A percentile compares a stretch with the other conserved stretches of the same genome.
phyloP scores from a whole-genome alignment of 805 yeast genomes.

The Candida hispaniensis region DNA sequence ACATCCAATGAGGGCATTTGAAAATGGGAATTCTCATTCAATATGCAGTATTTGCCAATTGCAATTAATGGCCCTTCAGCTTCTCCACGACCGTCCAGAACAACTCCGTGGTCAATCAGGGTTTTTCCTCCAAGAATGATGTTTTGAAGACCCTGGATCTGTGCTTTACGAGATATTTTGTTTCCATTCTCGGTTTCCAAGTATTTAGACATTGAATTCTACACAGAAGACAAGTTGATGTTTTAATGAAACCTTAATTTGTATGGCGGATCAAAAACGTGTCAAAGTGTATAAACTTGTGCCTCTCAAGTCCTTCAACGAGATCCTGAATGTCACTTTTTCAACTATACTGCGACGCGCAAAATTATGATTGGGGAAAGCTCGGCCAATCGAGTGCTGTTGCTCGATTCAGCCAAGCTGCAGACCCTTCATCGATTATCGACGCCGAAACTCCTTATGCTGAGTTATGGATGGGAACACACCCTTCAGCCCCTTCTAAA shows the following conservation, averaged over 20 bases:
- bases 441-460: constrained; percentile 84
- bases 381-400: constrained; percentile 77
- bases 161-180: constrained; percentile 28
- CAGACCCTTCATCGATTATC: constrained; percentile 50
- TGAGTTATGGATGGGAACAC: constrained; percentile 99
- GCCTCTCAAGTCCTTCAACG: too few relatives aligned
- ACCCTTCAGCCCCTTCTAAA: constrained; percentile 77
- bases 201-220: constrained; percentile 14
- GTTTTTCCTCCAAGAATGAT: constrained; percentile 32
- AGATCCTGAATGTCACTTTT: constrained; percentile 23
- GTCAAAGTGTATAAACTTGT: too few relatives aligned
- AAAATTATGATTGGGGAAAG: constrained; percentile 81
- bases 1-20: background rate
- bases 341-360: constrained; percentile 36
- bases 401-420: constrained; percentile 69
- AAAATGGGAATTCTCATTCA: constrained; percentile 18
- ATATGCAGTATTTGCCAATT: constrained; percentile 29
- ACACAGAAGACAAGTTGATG: too few relatives aligned
- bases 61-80: constrained; percentile 26
- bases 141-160: constrained; percentile 29
- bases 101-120: constrained; percentile 27
- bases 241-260: too few relatives aligned
- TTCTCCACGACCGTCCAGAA: constrained; percentile 28
- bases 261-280: too few relatives aligned
- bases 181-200: constrained; percentile 29